Conservation (phyloP, 192 early-diverging fungal genomes). For the Podila epigama region DNA sequence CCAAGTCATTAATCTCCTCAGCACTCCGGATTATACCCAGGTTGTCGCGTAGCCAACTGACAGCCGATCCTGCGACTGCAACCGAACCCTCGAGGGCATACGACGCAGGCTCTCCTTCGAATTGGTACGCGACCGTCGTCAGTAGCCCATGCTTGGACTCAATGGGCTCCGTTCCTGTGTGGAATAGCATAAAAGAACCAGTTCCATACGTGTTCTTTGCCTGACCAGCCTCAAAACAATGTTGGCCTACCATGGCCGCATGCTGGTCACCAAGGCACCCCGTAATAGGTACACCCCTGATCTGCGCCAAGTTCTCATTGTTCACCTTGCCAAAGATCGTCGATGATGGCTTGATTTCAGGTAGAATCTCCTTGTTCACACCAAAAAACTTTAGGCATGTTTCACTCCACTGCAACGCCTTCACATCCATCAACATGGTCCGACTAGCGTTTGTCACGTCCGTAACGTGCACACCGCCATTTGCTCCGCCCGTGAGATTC, state of each 20-base stretch:
- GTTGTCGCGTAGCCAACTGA: constrained; percentile 92
- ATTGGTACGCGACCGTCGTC: constrained; percentile 89
- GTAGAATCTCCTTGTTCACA: constrained; percentile 67
- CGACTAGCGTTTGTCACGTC: constrained; percentile 95
- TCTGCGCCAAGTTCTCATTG: constrained; percentile 52
- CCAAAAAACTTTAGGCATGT: constrained; percentile 81
- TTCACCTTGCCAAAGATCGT: constrained; percentile 72
- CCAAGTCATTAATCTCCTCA: constrained; percentile 76
- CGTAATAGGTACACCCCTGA: constrained; percentile 79
- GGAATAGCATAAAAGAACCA: constrained; percentile 96
- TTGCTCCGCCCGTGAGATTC: constrained; percentile 84
- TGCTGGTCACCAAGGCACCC: constrained; percentile 96
- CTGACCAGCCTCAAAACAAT: constrained; percentile 85
- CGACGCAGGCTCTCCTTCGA: constrained; percentile 72
- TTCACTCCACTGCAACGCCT: constrained; percentile 82
- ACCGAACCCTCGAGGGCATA: constrained; percentile 95
- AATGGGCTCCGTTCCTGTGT: constrained; percentile 81
- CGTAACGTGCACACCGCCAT: constrained; percentile 79
- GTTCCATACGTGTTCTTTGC: constrained; percentile 98
- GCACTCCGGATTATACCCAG: constrained; percentile 80
- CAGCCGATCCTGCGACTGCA: constrained; percentile 88
- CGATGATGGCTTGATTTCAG: constrained; percentile 84
- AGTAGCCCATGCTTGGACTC: constrained; percentile 84
- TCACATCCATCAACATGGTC: constrained; percentile 94
- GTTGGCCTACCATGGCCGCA: constrained; percentile 94